Percentiles rank a stretch among this genome's conserved stretches.
Evolutionary conservation across 257 asterid genomes (phyloP).

Genomic region (Misopates orontium): DNA sequence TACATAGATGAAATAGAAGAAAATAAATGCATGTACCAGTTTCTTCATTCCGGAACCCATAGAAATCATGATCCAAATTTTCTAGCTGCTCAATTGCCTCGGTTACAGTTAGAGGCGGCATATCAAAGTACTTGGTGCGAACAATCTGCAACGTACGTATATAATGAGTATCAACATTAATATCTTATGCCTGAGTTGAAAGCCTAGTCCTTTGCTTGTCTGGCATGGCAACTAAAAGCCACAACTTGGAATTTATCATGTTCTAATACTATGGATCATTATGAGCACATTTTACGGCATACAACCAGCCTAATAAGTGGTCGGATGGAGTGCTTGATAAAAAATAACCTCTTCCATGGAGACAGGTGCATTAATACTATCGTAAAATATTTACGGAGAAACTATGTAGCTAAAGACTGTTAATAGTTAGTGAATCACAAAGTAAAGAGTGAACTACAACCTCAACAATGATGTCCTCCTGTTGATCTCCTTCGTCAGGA

Average conservation of each 20-base stretch:
- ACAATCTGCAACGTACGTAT: slow-evolving; percentile 53
- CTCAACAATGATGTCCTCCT: slow-evolving; percentile 53
- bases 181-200: background rate
- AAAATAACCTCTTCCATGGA: too few species aligned
- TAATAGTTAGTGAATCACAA: background rate
- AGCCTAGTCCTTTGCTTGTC: background rate
- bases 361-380: too few species aligned
- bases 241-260: too few species aligned
- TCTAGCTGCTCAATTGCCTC: slow-evolving; percentile 98
- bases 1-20: background rate
- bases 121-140: slow-evolving; percentile 84
- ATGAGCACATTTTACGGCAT: too few species aligned
- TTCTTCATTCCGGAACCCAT: slow-evolving; percentile 85
- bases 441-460: slow-evolving; percentile 33
- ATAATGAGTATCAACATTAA: background rate
- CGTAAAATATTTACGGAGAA: too few species aligned
- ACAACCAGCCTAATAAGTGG: too few species aligned
- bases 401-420: too few species aligned
- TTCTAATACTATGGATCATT: too few species aligned
- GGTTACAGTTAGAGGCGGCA: slow-evolving; percentile 78
- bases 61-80: slow-evolving; percentile 86
- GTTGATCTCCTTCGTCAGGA: slow-evolving; percentile 41
- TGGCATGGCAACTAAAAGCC: too few species aligned
- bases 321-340: too few species aligned
- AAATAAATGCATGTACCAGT: slow-evolving; percentile 45